Conservation (phyloP, 2,329 filamentous ascomycete species). For the Hypocrella siamensis region DNA sequence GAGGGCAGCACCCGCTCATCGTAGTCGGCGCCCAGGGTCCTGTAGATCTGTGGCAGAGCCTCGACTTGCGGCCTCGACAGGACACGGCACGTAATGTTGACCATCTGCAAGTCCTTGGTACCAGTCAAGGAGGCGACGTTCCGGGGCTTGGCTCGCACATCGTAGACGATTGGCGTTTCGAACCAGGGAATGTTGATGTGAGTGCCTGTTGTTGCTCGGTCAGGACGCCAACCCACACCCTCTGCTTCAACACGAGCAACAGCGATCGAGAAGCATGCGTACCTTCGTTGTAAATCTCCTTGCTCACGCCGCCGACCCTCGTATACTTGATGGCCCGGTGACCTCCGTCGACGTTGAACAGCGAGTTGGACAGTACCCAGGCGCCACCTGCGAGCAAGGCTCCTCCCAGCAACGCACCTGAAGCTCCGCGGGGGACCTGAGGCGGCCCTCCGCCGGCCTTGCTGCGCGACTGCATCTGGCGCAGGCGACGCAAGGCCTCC, state of each 20-base stretch:
- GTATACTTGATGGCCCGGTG: constrained; percentile 98
- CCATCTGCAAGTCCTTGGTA: constrained; percentile 99
- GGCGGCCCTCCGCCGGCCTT: constrained; percentile 22
- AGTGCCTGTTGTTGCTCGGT: constrained; percentile 45
- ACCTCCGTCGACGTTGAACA: constrained; percentile 87
- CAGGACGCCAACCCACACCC: constrained; percentile 3
- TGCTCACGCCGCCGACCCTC: constrained; percentile 78
- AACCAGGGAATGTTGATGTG: constrained; percentile 93
- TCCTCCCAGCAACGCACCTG: constrained; percentile 23
- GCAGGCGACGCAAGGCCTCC: constrained; percentile 34
- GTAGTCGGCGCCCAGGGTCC: constrained; percentile 88
- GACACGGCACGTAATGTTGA: constrained; percentile 99
- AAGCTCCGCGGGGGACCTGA: constrained; percentile 22
- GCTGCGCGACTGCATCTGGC: constrained; percentile 29
- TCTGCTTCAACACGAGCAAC: background rate
- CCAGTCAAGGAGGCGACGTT: constrained; percentile 94
- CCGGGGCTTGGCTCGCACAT: constrained; percentile 92
- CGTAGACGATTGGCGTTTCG: constrained; percentile 91
- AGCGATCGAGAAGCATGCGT: constrained; percentile 8
- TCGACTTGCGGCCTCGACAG: constrained; percentile 79
- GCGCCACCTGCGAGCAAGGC: constrained; percentile 31
- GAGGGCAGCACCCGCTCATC: constrained; percentile 93
- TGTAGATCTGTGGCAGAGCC: constrained; percentile 90
- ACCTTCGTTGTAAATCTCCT: constrained; percentile 96
- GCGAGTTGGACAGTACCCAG: constrained; percentile 40